These are phyloP conservation scores for Sugiyamaella valdiviana DNA, from an alignment of 805 yeast genomes.

Conservation along the genomic window DNA sequence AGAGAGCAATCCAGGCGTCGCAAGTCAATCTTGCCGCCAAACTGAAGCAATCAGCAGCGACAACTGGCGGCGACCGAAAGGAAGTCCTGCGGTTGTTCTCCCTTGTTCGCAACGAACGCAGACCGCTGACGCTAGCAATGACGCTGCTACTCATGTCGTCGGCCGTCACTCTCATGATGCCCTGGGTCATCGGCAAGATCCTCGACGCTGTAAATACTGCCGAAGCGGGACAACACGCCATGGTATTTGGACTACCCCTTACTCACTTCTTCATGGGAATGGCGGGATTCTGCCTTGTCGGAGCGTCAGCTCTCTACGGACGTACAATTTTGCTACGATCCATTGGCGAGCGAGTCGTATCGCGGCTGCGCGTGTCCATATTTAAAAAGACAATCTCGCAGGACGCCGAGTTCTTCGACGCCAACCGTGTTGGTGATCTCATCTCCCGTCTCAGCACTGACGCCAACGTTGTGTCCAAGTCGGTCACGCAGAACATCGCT, in stretches of 20 bases:
- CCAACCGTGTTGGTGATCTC: conserved; percentile 84
- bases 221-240: conserved; percentile 30
- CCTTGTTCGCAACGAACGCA: conserved; percentile 53
- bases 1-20: conserved; percentile 28
- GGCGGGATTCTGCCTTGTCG: conserved; percentile 58
- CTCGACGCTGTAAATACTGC: conserved; percentile 56
- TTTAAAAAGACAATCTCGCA: conserved; percentile 73
- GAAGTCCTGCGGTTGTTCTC: conserved; percentile 46
- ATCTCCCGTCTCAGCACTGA: conserved; percentile 85
- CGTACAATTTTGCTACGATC: conserved; percentile 68
- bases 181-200: conserved; percentile 78
- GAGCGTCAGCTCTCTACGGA: conserved; percentile 75
- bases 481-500: conserved; percentile 81
- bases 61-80: conserved; percentile 17
- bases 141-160: conserved; percentile 62
- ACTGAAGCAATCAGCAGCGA: conserved; percentile 19
- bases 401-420: conserved; percentile 85
- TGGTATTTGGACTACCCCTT: conserved; percentile 55
- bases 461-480: conserved; percentile 77
- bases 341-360: conserved; percentile 83
- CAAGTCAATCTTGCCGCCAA: conserved; percentile 30
- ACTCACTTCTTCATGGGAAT: conserved; percentile 58
- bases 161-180: conserved; percentile 73
- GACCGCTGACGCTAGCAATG: conserved; percentile 55
- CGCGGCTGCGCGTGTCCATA: conserved; percentile 71